These are phyloP conservation scores for Solanum virginianum DNA, from an alignment of 257 asterid genomes.

Conservation along the genomic window DNA sequence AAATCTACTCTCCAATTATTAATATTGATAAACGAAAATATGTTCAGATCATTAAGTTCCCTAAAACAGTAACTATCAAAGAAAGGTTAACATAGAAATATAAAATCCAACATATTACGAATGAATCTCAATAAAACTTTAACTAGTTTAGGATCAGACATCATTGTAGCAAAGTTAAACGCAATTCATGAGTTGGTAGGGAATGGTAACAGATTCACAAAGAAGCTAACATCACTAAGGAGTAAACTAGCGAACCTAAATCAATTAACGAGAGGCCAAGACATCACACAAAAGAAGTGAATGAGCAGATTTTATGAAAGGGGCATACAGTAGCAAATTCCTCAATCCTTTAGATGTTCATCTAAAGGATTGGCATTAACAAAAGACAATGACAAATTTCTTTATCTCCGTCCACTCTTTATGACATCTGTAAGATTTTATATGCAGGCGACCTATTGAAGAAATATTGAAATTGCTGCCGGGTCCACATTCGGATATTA, in stretches of 20 bases:
- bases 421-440: neutral
- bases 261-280: neutral
- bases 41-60: neutral
- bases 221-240: neutral
- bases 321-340: no score
- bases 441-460: constrained; percentile 79
- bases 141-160: no score
- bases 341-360: no score
- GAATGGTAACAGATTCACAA: neutral
- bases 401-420: neutral
- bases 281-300: neutral
- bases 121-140: no score
- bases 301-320: neutral
- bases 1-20: neutral
- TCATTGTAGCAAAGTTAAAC: no score
- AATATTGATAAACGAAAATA: neutral
- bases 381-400: neutral
- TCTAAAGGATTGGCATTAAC: no score
- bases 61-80: no score
- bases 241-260: neutral
- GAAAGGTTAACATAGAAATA: no score
- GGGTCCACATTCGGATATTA: constrained; percentile 82
- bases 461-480: constrained; percentile 83
- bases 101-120: no score
- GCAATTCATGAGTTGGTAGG: no score